These are phyloP conservation scores for Fraxinus velutina DNA, from an alignment of 305 asterid genomes.

Conservation along the genomic window DNA sequence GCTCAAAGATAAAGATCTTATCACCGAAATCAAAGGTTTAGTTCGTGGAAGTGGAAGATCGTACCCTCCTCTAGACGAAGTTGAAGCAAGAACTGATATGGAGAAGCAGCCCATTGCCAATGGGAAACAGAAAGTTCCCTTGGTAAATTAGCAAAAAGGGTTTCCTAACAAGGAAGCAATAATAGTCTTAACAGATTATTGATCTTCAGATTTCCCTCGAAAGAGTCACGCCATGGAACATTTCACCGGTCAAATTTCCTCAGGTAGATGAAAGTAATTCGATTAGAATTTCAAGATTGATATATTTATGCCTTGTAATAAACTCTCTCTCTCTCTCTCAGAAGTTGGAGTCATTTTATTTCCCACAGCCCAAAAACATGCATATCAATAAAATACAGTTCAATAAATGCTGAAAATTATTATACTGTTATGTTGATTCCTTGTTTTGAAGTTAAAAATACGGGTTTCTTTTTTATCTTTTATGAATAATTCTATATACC, in stretches of 20 bases:
- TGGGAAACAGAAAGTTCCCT: conserved; percentile 22
- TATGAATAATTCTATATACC: background rate
- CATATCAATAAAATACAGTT: background rate
- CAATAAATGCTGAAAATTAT: background rate
- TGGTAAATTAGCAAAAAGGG: conserved; percentile 13
- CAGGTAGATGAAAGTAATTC: background rate
- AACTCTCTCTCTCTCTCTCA: background rate
- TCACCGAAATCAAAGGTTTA: conserved; percentile 55
- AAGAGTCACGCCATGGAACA: background rate
- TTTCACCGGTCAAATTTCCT: background rate
- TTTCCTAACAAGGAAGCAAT: conserved; percentile 27
- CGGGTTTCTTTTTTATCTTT: background rate
- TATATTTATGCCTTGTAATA: background rate
- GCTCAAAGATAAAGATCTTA: conserved; percentile 65
- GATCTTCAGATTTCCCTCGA: background rate
- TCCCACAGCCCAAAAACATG: background rate
- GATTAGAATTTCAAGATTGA: background rate
- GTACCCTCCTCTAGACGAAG: conserved; percentile 40
- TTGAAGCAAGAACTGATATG: conserved; percentile 27
- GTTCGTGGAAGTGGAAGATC: conserved; percentile 72
- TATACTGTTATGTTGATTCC: background rate
- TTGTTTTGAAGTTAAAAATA: background rate
- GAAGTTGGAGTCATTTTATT: background rate
- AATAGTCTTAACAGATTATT: conserved; percentile 25
- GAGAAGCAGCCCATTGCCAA: conserved; percentile 32